These are phyloP conservation scores for Monosporascus sp. DNA, from an alignment of 2,329 filamentous ascomycete species.

Conservation along the genomic window DNA sequence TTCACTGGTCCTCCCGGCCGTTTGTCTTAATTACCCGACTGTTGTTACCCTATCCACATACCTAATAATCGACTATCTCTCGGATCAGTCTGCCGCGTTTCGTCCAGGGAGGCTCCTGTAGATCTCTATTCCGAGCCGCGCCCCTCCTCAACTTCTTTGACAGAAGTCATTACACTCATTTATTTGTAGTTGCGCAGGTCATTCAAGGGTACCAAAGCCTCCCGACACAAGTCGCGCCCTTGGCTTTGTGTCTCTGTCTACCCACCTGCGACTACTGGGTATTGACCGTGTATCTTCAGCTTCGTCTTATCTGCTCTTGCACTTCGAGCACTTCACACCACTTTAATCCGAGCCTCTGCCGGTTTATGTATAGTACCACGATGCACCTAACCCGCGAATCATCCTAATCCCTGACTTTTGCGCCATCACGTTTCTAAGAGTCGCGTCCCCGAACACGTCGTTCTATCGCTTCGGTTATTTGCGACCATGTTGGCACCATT, in stretches of 20 bases:
- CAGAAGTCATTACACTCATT: conserved; percentile 30
- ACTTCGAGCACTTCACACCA: too few relatives aligned
- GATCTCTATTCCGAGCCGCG: neutral
- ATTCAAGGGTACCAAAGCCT: too few relatives aligned
- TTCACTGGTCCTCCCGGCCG: too few relatives aligned
- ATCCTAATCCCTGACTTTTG: neutral
- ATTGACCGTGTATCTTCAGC: neutral
- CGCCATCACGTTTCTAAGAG: neutral
- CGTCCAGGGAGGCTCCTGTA: too few relatives aligned
- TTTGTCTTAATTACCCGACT: neutral
- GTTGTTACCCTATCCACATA: neutral
- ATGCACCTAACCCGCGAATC: neutral
- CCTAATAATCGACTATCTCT: neutral
- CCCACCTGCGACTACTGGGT: neutral
- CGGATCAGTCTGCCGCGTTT: neutral
- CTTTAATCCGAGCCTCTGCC: neutral
- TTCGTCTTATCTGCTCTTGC: neutral
- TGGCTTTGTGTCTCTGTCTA: neutral
- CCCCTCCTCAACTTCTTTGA: conserved; percentile 28
- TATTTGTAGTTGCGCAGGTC: conserved; percentile 7
- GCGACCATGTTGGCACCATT: conserved; percentile 26
- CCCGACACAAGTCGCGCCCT: too few relatives aligned
- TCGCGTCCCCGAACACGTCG: neutral
- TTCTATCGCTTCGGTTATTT: conserved; percentile 4
- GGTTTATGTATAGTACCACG: too few relatives aligned